Percentiles rank a stretch among this genome's conserved stretches.
Evolutionary conservation across 768 basidiomycete species (phyloP).

Genomic region (Calocybe cyanea): DNA sequence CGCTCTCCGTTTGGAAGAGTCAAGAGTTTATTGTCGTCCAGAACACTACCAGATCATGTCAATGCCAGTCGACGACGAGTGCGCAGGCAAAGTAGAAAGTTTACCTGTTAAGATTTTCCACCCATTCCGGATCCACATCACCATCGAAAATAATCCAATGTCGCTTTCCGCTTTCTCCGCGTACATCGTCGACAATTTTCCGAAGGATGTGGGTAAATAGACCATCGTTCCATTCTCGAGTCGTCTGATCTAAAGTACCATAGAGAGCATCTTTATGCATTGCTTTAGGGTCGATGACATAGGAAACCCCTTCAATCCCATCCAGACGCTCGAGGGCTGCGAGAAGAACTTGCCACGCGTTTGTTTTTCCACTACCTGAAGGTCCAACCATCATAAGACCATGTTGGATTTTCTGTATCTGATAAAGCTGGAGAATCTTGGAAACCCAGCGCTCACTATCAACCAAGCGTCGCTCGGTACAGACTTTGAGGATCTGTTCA

Average conservation of each 20-base stretch:
- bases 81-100: slow-evolving; percentile 21
- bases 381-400: slow-evolving; percentile 99
- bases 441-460: slow-evolving; percentile 86
- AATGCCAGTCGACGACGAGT: no score
- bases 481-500: slow-evolving; percentile 84
- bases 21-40: slow-evolving; percentile 97
- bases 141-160: slow-evolving; percentile 99
- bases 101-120: slow-evolving; percentile 97
- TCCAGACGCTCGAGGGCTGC: slow-evolving; percentile 88
- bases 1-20: slow-evolving; percentile 98
- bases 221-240: slow-evolving; percentile 99
- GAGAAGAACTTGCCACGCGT: slow-evolving; percentile 94
- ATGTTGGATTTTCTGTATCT: slow-evolving; percentile 99
- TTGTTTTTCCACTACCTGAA: slow-evolving; percentile 94
- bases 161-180: slow-evolving; percentile 92
- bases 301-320: slow-evolving; percentile 87
- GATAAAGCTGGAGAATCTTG: slow-evolving; percentile 96
- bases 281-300: slow-evolving; percentile 98
- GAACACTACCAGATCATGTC: slow-evolving; percentile 55
- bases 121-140: slow-evolving; percentile 99
- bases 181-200: slow-evolving; percentile 97
- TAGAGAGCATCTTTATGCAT: slow-evolving; percentile 99
- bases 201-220: slow-evolving; percentile 96
- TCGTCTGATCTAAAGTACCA: slow-evolving; percentile 94
- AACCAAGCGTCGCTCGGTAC: slow-evolving; percentile 80